Evolutionary conservation across 352 stramenopile species (phyloP), one percentile per base, ranked within the genome.

Genomic region (Aphanomyces invadans): DNA sequence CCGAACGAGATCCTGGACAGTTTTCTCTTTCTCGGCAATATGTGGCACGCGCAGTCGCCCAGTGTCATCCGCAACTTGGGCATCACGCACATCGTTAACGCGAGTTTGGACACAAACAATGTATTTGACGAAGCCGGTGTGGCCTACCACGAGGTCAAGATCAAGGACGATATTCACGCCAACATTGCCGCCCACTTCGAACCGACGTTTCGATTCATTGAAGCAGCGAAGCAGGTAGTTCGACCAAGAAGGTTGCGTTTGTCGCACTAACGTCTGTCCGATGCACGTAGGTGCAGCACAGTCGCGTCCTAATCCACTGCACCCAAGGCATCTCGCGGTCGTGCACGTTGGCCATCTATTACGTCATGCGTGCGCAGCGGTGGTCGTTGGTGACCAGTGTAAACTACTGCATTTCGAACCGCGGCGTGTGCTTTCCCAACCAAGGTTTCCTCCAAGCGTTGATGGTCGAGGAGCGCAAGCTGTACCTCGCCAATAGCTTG

Each of bases 61-160:
- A 76, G 88, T 38, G 81, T 94, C 7, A 62, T 92, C 28, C 79
- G 80, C 2, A 75, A 94, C 68, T 70, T 94, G 44, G 85, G 83
- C 15, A 92, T 94, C 68, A 94, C 85, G 21, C 85, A 94, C 63
- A 75, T 94, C 15, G 82, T 94, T 28, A 94, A 94, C 64, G 85
- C 83, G 7, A 92, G 80, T 55, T 65, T 91, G 5, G 85, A 94
- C 39, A 69, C 86, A 3, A 83, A 81, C 4, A 90, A 94, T 60
- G 79, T 81, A 45, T 94, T 90, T 65, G 79, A 76, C 39, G 76
- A 56, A 56, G 78, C 87, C 28, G 81, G 83, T 19, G 74, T 94
- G 21, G 68, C 76, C 65, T 94, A 94, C 71, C 70, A 81, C 38
- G 83, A 83, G 45, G 82, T 94, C 19, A 86, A 83, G 51, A 92